Percentiles rank a stretch among this genome's conserved stretches.
These are phyloP conservation scores for Scedosporium apiospermum DNA, from an alignment of 2,329 filamentous ascomycete genomes.

Conservation along the genomic window DNA sequence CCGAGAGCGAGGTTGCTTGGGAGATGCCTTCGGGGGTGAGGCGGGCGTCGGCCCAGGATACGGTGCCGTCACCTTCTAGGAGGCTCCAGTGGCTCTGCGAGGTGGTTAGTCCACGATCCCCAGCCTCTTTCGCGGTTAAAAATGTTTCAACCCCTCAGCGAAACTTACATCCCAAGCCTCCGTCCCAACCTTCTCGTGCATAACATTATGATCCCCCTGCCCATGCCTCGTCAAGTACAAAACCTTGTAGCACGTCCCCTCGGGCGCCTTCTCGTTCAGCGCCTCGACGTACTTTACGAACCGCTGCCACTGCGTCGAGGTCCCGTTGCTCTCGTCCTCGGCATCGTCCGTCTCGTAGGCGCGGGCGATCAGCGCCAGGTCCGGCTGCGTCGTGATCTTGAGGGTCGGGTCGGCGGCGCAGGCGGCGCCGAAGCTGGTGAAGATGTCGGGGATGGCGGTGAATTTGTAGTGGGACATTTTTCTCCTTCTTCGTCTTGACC, in stretches of 20 bases:
- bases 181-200: conserved; percentile 46
- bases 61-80: conserved; percentile 26
- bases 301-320: conserved; percentile 37
- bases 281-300: conserved; percentile 36
- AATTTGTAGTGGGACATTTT: conserved; percentile 11
- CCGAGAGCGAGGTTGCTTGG: conserved; percentile 42
- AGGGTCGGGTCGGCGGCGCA: conserved; percentile 16
- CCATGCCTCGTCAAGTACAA: conserved; percentile 48
- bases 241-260: conserved; percentile 41
- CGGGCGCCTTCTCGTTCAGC: conserved; percentile 31
- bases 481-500: neutral
- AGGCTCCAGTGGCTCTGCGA: conserved; percentile 25
- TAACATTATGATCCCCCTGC: conserved; percentile 38
- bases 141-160: neutral
- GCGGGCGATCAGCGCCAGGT: conserved; percentile 44
- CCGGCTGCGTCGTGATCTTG: conserved; percentile 30
- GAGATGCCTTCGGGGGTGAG: conserved; percentile 42
- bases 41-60: conserved; percentile 31
- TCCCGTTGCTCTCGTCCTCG: neutral
- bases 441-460: conserved; percentile 33
- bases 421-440: conserved; percentile 31
- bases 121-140: neutral
- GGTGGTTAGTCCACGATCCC: too few species aligned
- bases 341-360: conserved; percentile 32
- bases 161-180: conserved; percentile 41